Base-by-base conservation (phyloP, 306 rosid genomes). In the Inga leiocalycina region DNA sequence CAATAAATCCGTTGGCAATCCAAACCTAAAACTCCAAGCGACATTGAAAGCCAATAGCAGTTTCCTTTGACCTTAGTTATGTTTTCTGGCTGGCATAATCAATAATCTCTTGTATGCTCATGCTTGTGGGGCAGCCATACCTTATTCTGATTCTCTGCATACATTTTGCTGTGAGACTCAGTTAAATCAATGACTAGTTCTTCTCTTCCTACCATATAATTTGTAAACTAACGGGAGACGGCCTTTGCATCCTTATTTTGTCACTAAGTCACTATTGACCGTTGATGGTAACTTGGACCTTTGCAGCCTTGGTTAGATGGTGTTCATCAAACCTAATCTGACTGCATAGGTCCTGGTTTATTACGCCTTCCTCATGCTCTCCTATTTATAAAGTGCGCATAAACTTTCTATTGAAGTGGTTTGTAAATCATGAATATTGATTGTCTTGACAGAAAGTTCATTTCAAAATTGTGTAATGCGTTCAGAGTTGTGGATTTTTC, bases 1-100 rank as follows among this genome's bases (percentile, higher is more conserved):
- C 78, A 70, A 75, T 32, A 73, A 57, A 54, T 66, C 82, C 72
- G 48, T n/a, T 74, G 70, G 82, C 65, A 69, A 59, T 76, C 84
- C 64, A 34, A 80, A 69, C 75, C 66, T 62, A 51, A 62, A 70
- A 67, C 56, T 51, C 34, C 19, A 32, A 48, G 59, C 43, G 69
- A 48, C 72, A 61, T 73, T 10, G 37, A 71, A 79, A 52, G 41
- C 75, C 49, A 64, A 75, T 67, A 69, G 16, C 62, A 46, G 45
- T 76, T 24, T 62, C 61, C 56, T 79, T 75, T 17, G 34, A 49
- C 41, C 71, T 68, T 65, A 34, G 62, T 75, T 79, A 24, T 75
- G 44, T 64, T 82, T 79, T 20, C 30, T 15, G 15, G 24, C 49
- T 41, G 35, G 35, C 17, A 5, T 52, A 17, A 17, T 17, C 59